These are phyloP conservation scores for Silene noctiflora DNA, from an alignment of 179 eudicot species.

Conservation along the genomic window DNA sequence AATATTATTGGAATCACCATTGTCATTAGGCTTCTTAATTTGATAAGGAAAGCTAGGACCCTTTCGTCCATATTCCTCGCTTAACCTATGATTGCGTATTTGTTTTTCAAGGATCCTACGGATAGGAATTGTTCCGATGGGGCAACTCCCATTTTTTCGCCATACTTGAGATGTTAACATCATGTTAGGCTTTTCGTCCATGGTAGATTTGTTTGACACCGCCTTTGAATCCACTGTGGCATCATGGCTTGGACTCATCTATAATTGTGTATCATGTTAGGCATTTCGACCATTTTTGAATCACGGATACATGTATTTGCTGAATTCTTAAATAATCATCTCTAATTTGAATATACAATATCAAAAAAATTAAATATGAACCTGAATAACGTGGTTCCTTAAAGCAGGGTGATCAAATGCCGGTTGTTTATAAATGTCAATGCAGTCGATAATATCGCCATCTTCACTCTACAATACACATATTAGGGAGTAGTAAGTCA, in stretches of 20 bases:
- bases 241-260: conserved; percentile 27
- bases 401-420: conserved; percentile 31
- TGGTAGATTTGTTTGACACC: conserved; percentile 6
- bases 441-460: conserved; percentile 33
- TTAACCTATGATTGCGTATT: conserved; percentile 1
- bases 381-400: conserved; percentile 30
- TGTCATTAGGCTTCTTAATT: conserved; percentile 10
- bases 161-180: conserved; percentile 28
- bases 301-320: not conserved
- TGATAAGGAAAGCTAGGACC: conserved; percentile 29
- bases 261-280: too few relatives aligned
- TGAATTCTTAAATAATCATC: too few relatives aligned
- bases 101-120: conserved; percentile 15
- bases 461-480: conserved; percentile 25
- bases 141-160: conserved; percentile 33
- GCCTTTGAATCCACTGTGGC: conserved; percentile 8
- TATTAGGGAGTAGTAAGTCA: not conserved
- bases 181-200: conserved; percentile 8
- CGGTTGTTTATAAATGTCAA: conserved; percentile 28
- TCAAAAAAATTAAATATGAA: not conserved
- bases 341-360: not conserved
- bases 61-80: conserved; percentile 21
- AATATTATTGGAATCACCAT: conserved; percentile 2
- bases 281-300: too few relatives aligned
- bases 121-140: conserved; percentile 30